Percentiles rank a stretch among this genome's conserved stretches.
Evolutionary conservation across 73 alveolate genomes (phyloP).

Genomic region (Tetrahymena borealis): DNA sequence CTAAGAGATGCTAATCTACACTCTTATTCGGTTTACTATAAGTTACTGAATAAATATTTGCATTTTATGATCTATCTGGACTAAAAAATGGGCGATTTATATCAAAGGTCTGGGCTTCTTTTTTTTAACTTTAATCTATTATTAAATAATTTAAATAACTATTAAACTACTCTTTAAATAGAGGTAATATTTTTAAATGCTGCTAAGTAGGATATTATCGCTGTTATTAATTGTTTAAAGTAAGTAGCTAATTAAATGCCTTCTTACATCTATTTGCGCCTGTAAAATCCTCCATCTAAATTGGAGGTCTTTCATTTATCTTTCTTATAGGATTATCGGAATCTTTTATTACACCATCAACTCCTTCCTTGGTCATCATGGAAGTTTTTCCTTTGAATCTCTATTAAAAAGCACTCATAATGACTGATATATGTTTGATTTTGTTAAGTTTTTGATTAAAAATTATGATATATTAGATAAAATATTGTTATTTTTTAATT

Average conservation of each 20-base stretch:
- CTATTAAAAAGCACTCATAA: not conserved
- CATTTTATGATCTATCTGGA: not conserved
- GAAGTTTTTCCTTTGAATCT: not conserved
- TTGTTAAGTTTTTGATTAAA: not conserved
- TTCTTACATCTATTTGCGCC: not conserved
- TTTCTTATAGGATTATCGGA: not conserved
- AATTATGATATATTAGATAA: not conserved
- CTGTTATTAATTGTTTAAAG: not conserved
- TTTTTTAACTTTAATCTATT: not conserved
- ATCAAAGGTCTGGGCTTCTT: not conserved
- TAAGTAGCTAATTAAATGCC: not conserved
- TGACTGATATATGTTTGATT: not conserved
- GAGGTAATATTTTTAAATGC: not conserved
- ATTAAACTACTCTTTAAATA: not conserved
- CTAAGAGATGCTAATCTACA: not conserved
- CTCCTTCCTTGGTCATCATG: not conserved
- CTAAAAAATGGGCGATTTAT: not conserved
- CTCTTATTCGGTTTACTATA: not conserved
- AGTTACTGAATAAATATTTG: not conserved
- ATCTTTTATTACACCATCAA: not conserved
- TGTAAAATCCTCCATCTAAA: not conserved
- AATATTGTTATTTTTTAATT: not conserved
- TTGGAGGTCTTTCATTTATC: not conserved
- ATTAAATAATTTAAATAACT: not conserved
- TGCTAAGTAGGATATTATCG: not conserved